These are phyloP conservation scores for Vigna nakashimae DNA, from an alignment of 306 rosid genomes.

Conservation along the genomic window DNA sequence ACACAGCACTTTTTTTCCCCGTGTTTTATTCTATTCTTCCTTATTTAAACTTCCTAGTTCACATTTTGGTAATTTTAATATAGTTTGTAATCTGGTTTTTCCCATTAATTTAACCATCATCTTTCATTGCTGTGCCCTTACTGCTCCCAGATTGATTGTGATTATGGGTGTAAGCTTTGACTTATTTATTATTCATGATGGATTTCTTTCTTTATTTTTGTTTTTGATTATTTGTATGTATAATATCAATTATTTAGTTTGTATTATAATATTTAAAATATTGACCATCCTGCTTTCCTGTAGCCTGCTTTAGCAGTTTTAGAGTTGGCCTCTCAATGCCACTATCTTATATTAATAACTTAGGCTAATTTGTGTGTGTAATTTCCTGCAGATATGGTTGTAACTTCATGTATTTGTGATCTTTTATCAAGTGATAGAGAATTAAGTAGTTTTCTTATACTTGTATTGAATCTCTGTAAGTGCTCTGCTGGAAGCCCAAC, in stretches of 20 bases:
- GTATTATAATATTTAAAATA: neutral
- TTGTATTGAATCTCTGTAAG: neutral
- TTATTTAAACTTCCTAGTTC: neutral
- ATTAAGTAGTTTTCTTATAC: slow-evolving; percentile 23
- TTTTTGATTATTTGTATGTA: neutral
- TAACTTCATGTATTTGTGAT: slow-evolving; percentile 10
- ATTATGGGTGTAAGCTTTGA: neutral
- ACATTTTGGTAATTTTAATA: neutral
- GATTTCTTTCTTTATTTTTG: neutral
- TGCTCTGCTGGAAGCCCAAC: slow-evolving; percentile 7
- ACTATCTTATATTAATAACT: neutral
- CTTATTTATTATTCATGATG: neutral
- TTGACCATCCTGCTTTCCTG: neutral
- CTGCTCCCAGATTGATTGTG: neutral
- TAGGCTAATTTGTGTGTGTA: slow-evolving; percentile 8
- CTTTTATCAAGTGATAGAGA: neutral
- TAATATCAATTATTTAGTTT: neutral
- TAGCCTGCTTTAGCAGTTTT: neutral
- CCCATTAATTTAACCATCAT: neutral
- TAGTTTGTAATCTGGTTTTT: neutral
- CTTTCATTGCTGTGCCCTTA: neutral
- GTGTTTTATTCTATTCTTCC: slow-evolving; percentile 9
- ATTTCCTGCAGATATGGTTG: neutral
- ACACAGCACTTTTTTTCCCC: neutral
- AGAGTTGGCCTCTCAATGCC: neutral